These are phyloP conservation scores for Aspergillus steynii DNA, from an alignment of 495 filamentous ascomycete genomes.

Conservation along the genomic window DNA sequence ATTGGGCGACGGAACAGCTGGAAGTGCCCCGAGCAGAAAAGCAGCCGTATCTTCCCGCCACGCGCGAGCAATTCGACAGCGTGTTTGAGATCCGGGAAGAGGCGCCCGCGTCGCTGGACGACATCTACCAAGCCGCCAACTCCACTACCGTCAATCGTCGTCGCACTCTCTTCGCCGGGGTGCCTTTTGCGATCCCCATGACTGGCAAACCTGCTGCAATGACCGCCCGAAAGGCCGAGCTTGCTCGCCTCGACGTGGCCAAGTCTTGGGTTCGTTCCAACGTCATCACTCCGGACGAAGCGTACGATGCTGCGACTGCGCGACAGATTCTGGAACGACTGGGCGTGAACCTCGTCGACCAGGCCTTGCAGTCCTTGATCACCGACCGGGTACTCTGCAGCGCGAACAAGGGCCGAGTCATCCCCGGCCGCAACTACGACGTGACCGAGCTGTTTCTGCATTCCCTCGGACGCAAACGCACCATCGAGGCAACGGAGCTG, in stretches of 20 bases:
- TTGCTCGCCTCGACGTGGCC: conserved; percentile 37
- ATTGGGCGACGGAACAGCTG: conserved; percentile 65
- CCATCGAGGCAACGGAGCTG: conserved; percentile 48
- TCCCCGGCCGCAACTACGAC: conserved; percentile 56
- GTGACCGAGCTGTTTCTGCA: conserved; percentile 57
- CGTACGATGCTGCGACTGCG: conserved; percentile 46
- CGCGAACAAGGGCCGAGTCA: conserved; percentile 52
- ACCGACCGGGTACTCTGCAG: conserved; percentile 59
- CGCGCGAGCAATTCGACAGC: conserved; percentile 49
- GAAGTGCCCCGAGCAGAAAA: conserved; percentile 42
- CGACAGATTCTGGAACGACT: conserved; percentile 43
- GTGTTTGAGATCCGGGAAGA: conserved; percentile 51
- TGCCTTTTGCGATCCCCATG: conserved; percentile 37
- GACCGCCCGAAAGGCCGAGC: conserved; percentile 20
- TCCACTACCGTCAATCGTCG: conserved; percentile 33
- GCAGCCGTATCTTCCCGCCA: conserved; percentile 52
- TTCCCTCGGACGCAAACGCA: conserved; percentile 45
- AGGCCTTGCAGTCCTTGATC: conserved; percentile 58
- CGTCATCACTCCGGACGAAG: conserved; percentile 50
- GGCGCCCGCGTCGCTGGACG: conserved; percentile 32
- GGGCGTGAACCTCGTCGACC: conserved; percentile 48
- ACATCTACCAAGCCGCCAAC: conserved; percentile 42
- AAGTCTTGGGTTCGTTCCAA: conserved; percentile 66
- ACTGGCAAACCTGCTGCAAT: conserved; percentile 16
- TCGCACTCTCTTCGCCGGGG: conserved; percentile 35